These are phyloP conservation scores for Candolleomyces aberdarensis DNA, from an alignment of 768 basidiomycete genomes.

Conservation along the genomic window DNA sequence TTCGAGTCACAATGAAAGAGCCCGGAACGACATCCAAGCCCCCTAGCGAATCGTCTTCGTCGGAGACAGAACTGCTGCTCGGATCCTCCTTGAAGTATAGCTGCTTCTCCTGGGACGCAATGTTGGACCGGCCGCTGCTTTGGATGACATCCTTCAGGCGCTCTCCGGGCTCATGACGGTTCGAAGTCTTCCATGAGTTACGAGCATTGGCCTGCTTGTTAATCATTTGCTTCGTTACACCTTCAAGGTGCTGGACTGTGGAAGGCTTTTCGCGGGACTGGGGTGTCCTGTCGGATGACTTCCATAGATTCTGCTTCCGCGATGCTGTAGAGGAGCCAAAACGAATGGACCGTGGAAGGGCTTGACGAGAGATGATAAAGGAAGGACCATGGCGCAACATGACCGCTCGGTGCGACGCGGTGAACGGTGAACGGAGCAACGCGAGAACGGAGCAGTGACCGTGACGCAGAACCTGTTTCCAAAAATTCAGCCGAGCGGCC, in stretches of 20 bases:
- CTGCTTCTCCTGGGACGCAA: slow-evolving; percentile 2
- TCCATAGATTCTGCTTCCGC: not conserved
- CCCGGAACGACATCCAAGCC: slow-evolving; percentile 29
- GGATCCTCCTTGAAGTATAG: not conserved
- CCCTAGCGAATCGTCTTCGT: slow-evolving; percentile 11
- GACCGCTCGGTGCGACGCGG: not conserved
- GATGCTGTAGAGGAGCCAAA: not conserved
- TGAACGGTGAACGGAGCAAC: not conserved
- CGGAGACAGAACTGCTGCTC: not conserved
- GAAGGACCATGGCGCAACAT: not conserved
- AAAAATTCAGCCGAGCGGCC: slow-evolving; percentile 13
- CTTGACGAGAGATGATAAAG: not conserved
- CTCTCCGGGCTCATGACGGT: not conserved
- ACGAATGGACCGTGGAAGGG: not conserved
- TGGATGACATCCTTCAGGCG: not conserved
- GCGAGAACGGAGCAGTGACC: not conserved
- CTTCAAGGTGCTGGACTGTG: no score
- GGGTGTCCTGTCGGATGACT: not conserved
- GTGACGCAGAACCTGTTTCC: not conserved
- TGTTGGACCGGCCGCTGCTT: not conserved
- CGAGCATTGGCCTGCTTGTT: not conserved
- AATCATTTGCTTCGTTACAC: not conserved
- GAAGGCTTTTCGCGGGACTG: no score
- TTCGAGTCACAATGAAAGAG: slow-evolving; percentile 46
- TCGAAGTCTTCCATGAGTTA: not conserved